These are phyloP conservation scores for Penicillium sclerotigenum DNA, from an alignment of 2,329 filamentous ascomycete genomes.

Conservation along the genomic window DNA sequence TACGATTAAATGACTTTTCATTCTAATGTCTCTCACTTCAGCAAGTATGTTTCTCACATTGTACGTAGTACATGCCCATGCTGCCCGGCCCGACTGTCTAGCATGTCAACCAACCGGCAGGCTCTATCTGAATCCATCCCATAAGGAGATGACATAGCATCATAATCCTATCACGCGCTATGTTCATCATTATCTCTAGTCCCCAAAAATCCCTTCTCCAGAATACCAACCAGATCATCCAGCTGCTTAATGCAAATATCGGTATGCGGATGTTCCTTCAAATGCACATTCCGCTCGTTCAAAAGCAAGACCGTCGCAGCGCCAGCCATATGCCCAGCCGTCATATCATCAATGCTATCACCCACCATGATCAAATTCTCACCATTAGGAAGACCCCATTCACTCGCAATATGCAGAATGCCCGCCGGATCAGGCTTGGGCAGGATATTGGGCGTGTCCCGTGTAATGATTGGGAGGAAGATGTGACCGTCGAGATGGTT, in stretches of 20 bases:
- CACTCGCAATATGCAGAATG: slow-evolving; percentile 76
- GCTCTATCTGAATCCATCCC: background rate
- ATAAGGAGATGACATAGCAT: background rate
- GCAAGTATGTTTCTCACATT: background rate
- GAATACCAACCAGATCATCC: slow-evolving; percentile 71
- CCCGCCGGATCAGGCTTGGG: slow-evolving; percentile 88
- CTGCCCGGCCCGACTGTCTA: background rate
- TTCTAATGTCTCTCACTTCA: background rate
- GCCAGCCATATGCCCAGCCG: slow-evolving; percentile 75
- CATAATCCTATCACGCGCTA: background rate
- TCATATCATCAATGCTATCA: slow-evolving; percentile 89
- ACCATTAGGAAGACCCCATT: slow-evolving; percentile 63
- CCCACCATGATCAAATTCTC: slow-evolving; percentile 51
- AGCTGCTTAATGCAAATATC: slow-evolving; percentile 69
- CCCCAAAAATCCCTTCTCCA: slow-evolving; percentile 72
- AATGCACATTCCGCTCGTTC: slow-evolving; percentile 72
- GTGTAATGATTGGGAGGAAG: slow-evolving; percentile 78
- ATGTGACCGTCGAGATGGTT: slow-evolving; percentile 67
- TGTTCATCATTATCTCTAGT: slow-evolving; percentile 20
- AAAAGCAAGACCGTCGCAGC: slow-evolving; percentile 85
- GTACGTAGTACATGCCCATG: background rate
- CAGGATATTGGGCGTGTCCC: slow-evolving; percentile 63
- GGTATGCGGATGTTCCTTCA: slow-evolving; percentile 70
- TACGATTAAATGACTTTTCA: background rate
- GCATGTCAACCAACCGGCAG: background rate